Evolutionary conservation across 1,284 basidiomycete species (phyloP), one percentile per base, ranked within the genome.

Genomic region (Moesziomyces sp.): DNA sequence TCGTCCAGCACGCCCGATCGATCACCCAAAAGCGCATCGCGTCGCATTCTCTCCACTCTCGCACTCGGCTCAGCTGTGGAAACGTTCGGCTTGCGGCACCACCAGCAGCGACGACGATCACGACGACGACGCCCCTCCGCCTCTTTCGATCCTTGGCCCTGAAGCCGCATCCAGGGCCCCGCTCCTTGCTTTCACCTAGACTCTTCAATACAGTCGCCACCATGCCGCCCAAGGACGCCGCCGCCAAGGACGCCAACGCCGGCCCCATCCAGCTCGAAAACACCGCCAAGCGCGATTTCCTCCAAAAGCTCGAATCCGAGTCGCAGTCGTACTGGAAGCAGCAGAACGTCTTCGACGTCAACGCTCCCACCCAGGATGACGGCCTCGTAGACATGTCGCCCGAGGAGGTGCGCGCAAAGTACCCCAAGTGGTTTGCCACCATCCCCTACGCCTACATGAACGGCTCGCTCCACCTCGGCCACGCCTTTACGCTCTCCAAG

Each of bases 401-500:
- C 11, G 80, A 81, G 42, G 77, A 79, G 67, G 81, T 88, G 44
- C 85, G 87, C 60, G 84, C 85, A 64, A 90, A 91, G 86, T 90
- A 90, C 84, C 95, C 94, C 38, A 99, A 97, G 86, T 98, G 94
- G 93, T 93, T 98, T 82, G 95, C 94, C 59, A 97, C 91, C 85
- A 95, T 92, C 85, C 94, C 96, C 28, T 84, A 82, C 59, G 79
- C 83, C 2, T 99, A 99, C 88, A 98, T 98, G 94, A 99, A 99
- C 85, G 97, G 97, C 52, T 92, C 92, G 72, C 88, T 99, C 77
- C 97, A 99, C 85, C 88, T 99, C 38, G 97, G 97, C 45, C 97
- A 99, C 86, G 96, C 93, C 0, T 99, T 99, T 86, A 96, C 95
- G 45, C 93, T 99, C 85, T 95, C 93, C 68, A 99, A 99, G 87